Percentiles rank a stretch among this genome's conserved stretches.
phyloP scores from a whole-genome alignment of 2,329 filamentous ascomycete species.

The Calonectria hongkongensis region DNA sequence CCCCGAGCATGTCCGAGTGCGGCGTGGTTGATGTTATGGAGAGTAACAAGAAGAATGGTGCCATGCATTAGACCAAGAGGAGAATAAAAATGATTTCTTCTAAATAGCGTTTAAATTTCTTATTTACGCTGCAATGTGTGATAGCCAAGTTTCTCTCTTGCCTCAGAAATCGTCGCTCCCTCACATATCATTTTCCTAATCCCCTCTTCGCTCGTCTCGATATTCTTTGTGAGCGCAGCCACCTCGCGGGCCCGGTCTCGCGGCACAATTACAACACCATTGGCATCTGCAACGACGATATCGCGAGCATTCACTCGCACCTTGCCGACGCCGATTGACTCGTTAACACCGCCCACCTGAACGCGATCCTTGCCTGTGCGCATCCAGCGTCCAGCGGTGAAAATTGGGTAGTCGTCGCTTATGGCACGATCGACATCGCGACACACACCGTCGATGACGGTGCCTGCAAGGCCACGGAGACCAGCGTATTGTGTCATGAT shows the following conservation, averaged over 20 bases:
- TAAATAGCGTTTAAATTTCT: neutral
- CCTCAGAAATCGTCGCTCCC: slow-evolving; percentile 41
- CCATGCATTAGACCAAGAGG: no score
- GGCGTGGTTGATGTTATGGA: no score
- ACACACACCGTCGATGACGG: slow-evolving; percentile 59
- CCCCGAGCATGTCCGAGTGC: no score
- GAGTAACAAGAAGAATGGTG: no score
- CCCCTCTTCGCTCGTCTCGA: slow-evolving; percentile 43
- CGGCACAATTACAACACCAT: slow-evolving; percentile 50
- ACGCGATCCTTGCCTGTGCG: slow-evolving; percentile 58
- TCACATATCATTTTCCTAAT: slow-evolving; percentile 40
- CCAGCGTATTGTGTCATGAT: slow-evolving; percentile 61
- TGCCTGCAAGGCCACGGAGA: slow-evolving; percentile 55
- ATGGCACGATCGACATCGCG: slow-evolving; percentile 57
- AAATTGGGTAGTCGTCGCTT: slow-evolving; percentile 55
- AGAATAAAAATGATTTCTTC: no score
- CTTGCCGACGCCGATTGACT: slow-evolving; percentile 54
- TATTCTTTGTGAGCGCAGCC: slow-evolving; percentile 37
- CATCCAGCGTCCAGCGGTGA: slow-evolving; percentile 59
- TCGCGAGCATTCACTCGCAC: slow-evolving; percentile 55
- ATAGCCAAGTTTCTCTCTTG: slow-evolving; percentile 45
- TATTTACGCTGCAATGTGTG: slow-evolving; percentile 46
- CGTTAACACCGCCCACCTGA: slow-evolving; percentile 56
- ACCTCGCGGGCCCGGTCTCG: slow-evolving; percentile 45
- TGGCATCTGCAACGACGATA: slow-evolving; percentile 56